Percentiles rank a stretch among this genome's conserved stretches.
These are phyloP conservation scores for Hermanozyma aechmeae DNA, from an alignment of 805 yeast species.

Conservation along the genomic window DNA sequence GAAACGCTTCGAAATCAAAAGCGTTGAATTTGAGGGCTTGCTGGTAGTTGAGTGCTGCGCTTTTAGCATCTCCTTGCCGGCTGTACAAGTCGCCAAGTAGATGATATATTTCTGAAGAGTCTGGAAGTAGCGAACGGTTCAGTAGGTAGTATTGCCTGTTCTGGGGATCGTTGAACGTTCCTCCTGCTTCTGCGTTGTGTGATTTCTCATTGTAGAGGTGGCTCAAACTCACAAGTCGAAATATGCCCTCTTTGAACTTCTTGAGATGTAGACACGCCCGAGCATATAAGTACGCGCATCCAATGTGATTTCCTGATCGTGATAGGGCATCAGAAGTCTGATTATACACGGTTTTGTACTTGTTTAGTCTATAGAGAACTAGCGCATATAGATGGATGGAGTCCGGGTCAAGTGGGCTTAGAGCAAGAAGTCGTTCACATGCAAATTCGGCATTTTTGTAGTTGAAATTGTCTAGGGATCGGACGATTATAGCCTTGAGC, in stretches of 20 bases:
- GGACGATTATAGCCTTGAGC: conserved; percentile 52
- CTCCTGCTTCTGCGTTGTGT: no score
- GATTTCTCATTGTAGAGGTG: conserved; percentile 20
- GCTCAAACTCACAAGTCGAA: conserved; percentile 24
- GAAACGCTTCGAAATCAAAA: conserved; percentile 79
- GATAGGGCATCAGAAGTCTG: conserved; percentile 24
- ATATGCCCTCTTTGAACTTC: conserved; percentile 53
- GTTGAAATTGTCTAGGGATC: conserved; percentile 63
- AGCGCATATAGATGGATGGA: conserved; percentile 64
- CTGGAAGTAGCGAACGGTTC: conserved; percentile 41
- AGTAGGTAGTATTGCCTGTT: conserved; percentile 28
- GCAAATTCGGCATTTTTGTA: conserved; percentile 75
- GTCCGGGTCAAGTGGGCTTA: conserved; percentile 44
- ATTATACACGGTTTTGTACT: conserved; percentile 56
- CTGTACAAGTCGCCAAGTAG: conserved; percentile 62
- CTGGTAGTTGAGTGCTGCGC: conserved; percentile 59
- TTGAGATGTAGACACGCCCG: conserved; percentile 52
- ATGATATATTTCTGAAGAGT: conserved; percentile 57
- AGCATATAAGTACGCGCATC: conserved; percentile 71
- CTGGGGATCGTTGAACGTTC: conserved; percentile 12
- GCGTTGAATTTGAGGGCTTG: conserved; percentile 69
- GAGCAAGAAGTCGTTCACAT: conserved; percentile 70
- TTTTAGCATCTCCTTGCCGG: conserved; percentile 49
- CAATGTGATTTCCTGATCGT: conserved; percentile 47
- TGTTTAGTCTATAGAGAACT: conserved; percentile 48